Evolutionary conservation across 169 alveolate genomes (phyloP).

Genomic region (Babesia gibsoni): DNA sequence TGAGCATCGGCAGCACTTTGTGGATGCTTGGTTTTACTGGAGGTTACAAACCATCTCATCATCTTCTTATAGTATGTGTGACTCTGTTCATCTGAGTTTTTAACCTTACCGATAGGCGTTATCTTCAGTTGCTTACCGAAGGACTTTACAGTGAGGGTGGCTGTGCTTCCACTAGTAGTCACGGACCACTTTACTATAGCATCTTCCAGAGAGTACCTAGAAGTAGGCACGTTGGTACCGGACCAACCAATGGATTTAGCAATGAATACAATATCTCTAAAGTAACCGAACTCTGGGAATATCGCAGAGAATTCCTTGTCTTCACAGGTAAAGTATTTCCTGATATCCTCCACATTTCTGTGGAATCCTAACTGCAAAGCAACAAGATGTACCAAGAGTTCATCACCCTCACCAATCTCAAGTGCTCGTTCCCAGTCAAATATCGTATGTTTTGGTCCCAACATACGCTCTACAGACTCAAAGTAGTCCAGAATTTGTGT

Average conservation of each 20-base stretch:
- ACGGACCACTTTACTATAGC: slow-evolving; percentile 53
- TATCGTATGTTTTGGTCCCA: slow-evolving; percentile 35
- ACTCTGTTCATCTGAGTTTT: slow-evolving; percentile 21
- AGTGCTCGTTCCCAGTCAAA: slow-evolving; percentile 55
- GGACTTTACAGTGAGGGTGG: slow-evolving; percentile 41
- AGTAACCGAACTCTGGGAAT: slow-evolving; percentile 59
- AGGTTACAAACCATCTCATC: slow-evolving; percentile 53
- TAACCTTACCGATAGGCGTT: slow-evolving; percentile 24
- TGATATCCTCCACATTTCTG: slow-evolving; percentile 37
- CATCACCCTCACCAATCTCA: slow-evolving; percentile 54
- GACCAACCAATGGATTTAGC: slow-evolving; percentile 61
- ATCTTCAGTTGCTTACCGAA: slow-evolving; percentile 59
- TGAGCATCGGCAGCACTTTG: slow-evolving; percentile 60
- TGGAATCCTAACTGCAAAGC: slow-evolving; percentile 49
- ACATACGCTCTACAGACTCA: slow-evolving; percentile 54
- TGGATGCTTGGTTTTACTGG: slow-evolving; percentile 28
- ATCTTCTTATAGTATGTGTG: slow-evolving; percentile 51
- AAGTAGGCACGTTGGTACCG: slow-evolving; percentile 15
- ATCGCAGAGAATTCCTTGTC: slow-evolving; percentile 42
- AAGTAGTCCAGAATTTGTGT: slow-evolving; percentile 68
- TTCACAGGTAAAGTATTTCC: slow-evolving; percentile 43
- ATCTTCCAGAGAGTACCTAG: slow-evolving; percentile 59
- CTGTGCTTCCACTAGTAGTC: slow-evolving; percentile 8
- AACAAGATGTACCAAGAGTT: slow-evolving; percentile 35
- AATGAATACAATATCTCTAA: slow-evolving; percentile 55